These are phyloP conservation scores for Magnolia sinica DNA, from an alignment of 164 flowering plant species.

Conservation along the genomic window DNA sequence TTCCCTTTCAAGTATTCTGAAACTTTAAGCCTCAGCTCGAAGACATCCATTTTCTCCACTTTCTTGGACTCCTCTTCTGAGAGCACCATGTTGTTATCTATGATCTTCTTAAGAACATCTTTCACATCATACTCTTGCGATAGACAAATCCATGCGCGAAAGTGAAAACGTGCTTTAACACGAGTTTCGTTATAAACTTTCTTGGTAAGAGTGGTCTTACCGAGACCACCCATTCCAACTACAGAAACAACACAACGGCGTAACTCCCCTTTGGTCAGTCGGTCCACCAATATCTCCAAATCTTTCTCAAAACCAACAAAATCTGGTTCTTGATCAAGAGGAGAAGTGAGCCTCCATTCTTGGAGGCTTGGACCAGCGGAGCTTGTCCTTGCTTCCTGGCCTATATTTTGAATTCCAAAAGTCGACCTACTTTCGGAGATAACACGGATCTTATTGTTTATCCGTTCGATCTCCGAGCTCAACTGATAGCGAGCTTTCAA, in stretches of 20 bases:
- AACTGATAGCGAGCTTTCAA: too few species aligned
- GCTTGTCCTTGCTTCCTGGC: too few species aligned
- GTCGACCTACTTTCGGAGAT: too few species aligned
- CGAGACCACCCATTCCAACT: constrained; percentile 55
- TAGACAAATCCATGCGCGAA: constrained; percentile 49
- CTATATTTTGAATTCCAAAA: too few species aligned
- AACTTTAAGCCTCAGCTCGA: constrained; percentile 34
- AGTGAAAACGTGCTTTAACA: constrained; percentile 20
- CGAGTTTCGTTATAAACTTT: constrained; percentile 28
- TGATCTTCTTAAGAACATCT: neutral
- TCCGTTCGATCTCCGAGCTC: too few species aligned
- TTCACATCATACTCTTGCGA: constrained; percentile 26
- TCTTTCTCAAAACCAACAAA: too few species aligned
- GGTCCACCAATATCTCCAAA: too few species aligned
- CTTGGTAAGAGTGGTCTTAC: constrained; percentile 49
- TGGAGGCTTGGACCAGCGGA: too few species aligned
- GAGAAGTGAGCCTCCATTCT: too few species aligned
- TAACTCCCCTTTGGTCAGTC: neutral
- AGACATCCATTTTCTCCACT: constrained; percentile 8
- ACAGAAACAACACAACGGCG: constrained; percentile 29
- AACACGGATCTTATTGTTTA: too few species aligned
- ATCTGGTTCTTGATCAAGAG: too few species aligned
- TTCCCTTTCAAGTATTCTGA: constrained; percentile 33
- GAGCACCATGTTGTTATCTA: neutral
- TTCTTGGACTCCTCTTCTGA: constrained; percentile 16